Evolutionary conservation across 148 eudicot genomes (phyloP), one percentile per base, ranked within the genome.

Genomic region (Cornus kousa): DNA sequence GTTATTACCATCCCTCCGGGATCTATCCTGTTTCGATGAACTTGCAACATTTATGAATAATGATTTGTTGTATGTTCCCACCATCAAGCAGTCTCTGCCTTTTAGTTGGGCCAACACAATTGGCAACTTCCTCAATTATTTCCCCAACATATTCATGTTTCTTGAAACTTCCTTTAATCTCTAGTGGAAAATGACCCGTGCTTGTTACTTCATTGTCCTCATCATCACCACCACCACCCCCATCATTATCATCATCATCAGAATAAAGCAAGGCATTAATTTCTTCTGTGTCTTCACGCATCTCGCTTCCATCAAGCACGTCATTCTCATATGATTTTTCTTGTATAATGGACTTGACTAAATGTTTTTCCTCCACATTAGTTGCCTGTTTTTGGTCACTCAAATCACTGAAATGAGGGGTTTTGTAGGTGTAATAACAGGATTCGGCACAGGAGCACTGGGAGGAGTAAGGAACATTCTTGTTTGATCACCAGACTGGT

Each of bases 211-310:
- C 97, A 75, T 85, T 89, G 23, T 87, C 82, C 24, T 43, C 48
- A 68, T 39, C 83, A 32, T 81, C 77, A 79, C 76, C 53, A 68
- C 81, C 72, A 37, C 81, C 72, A 37, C 39, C 76, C 53, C 75
- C 80, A 75, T 48, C 76, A 60, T 69, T 80, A 57, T 83, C 87
- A 57, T 84, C 83, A n/a, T 82, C 87, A 74, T 85, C 85, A 3
- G 94, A 91, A 85, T 86, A 91, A 68, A 93, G 90, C 76, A 93
- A 82, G 55, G 93, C 97, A 82, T 93, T 81, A 55, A 93, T 84
- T 82, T 93, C 94, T n/a, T 93, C 93, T 0, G 89, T 88, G 82
- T 93, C 91, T 80, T 91, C 94, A 67, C 75, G 93, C 83, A 79
- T 85, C 69, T 87, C 87, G 80, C 87, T 79, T 73, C 75, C 88